Evolutionary conservation across 768 basidiomycete genomes (phyloP).

Genomic region (Suillus americanus): DNA sequence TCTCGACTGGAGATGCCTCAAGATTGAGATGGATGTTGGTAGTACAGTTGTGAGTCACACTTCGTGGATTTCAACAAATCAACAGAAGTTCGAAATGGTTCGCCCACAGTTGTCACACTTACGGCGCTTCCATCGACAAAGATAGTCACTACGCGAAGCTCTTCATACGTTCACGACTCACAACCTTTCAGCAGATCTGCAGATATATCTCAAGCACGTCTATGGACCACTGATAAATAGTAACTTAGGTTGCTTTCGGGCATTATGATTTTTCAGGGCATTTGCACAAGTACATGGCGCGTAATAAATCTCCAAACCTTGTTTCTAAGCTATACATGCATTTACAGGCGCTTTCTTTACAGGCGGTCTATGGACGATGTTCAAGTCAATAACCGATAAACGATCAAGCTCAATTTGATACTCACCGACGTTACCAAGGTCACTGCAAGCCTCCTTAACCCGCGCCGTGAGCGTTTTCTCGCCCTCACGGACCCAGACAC

Average conservation of each 20-base stretch:
- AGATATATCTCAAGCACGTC: not conserved
- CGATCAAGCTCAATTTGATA: constrained; percentile 9
- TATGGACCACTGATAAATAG: not conserved
- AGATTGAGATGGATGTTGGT: not conserved
- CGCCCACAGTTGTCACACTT: constrained; percentile 1
- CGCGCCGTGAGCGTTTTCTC: constrained; percentile 88
- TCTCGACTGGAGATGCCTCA: not conserved
- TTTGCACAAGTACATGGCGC: not conserved
- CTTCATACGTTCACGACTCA: not conserved
- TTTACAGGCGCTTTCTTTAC: not conserved
- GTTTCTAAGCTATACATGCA: not conserved
- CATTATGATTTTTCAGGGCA: not conserved
- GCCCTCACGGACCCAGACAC: constrained; percentile 98
- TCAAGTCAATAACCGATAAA: not conserved
- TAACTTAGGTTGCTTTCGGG: not conserved
- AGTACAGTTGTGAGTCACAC: not conserved
- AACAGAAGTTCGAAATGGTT: not conserved
- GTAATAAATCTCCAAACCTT: not conserved
- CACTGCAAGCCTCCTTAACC: constrained; percentile 91
- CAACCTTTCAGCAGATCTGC: not conserved
- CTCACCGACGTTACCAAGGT: constrained; percentile 74
- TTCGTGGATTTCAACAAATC: not conserved
- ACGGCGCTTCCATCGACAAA: not conserved
- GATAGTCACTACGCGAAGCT: not conserved
- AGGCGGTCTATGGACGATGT: constrained; percentile 24